Percentiles rank a stretch among this genome's conserved stretches.
phyloP scores from a whole-genome alignment of 331 rosid species.

The Pyracantha coccinea region DNA sequence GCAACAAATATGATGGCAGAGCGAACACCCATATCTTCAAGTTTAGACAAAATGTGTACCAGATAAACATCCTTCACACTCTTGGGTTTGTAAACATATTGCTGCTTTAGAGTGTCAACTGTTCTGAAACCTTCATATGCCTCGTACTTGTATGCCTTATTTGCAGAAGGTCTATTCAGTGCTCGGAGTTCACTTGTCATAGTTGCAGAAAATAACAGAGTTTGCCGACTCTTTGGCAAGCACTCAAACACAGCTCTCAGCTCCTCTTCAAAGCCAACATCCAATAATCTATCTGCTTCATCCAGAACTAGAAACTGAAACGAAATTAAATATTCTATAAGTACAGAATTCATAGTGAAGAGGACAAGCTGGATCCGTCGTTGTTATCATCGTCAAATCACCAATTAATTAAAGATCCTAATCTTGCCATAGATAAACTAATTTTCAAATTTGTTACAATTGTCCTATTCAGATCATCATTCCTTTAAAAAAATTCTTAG shows the following conservation, averaged over 20 bases:
- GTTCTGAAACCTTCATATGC: slow-evolving; percentile 88
- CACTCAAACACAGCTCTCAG: slow-evolving; percentile 62
- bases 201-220: slow-evolving; percentile 81
- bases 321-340: not conserved
- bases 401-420: not conserved
- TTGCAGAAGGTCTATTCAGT: slow-evolving; percentile 55
- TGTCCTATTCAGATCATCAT: not conserved
- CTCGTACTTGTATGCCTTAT: slow-evolving; percentile 62
- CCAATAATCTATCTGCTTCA: slow-evolving; percentile 89
- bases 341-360: not conserved
- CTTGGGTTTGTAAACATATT: slow-evolving; percentile 52
- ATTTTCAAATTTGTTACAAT: not conserved
- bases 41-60: slow-evolving; percentile 53
- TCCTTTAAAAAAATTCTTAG: not conserved
- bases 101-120: slow-evolving; percentile 70
- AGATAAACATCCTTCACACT: slow-evolving; percentile 80
- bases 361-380: not conserved
- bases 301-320: slow-evolving; percentile 81
- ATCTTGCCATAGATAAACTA: not conserved
- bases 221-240: slow-evolving; percentile 80
- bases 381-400: not conserved
- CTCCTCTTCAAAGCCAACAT: slow-evolving; percentile 79
- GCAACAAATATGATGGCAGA: slow-evolving; percentile 74
- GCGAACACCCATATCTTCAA: slow-evolving; percentile 67
- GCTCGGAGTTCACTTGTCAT: slow-evolving; percentile 56